Evolutionary conservation across 805 yeast genomes (phyloP).

Genomic region (Komagataella pseudopastoris): DNA sequence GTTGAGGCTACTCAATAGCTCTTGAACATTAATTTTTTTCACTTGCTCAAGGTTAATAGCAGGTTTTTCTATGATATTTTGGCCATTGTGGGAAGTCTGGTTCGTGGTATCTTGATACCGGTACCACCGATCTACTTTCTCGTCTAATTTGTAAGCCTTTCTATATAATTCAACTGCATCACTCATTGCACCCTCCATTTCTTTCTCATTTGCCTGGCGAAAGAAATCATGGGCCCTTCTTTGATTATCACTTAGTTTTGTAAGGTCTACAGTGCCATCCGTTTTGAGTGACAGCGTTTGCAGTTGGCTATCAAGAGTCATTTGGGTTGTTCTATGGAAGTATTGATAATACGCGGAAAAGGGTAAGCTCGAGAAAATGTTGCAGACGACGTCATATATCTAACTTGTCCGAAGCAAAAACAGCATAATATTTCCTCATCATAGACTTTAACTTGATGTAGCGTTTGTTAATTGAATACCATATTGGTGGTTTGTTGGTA

Average conservation of each 20-base stretch:
- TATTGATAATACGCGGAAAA: background rate
- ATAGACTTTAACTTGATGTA: background rate
- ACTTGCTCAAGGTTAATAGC: slow-evolving; percentile 6
- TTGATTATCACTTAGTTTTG: background rate
- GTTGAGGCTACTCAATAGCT: slow-evolving; percentile 23
- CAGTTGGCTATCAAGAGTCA: background rate
- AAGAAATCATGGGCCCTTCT: slow-evolving; percentile 29
- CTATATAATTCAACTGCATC: slow-evolving; percentile 71
- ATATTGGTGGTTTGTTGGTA: too few species aligned
- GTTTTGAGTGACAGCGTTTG: background rate
- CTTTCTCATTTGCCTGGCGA: slow-evolving; percentile 61
- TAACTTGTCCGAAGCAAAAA: background rate
- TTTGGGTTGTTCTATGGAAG: background rate
- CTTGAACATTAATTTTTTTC: slow-evolving; percentile 25
- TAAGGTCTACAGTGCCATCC: background rate
- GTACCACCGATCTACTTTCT: slow-evolving; percentile 54
- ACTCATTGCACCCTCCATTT: slow-evolving; percentile 60
- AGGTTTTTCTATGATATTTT: background rate
- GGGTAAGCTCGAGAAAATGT: background rate
- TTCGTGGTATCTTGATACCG: slow-evolving; percentile 32
- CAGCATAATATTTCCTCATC: background rate
- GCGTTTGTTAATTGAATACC: background rate
- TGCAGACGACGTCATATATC: background rate
- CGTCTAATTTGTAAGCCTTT: slow-evolving; percentile 43
- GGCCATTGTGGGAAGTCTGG: slow-evolving; percentile 8